A percentile compares a stretch with the other conserved stretches of the same genome.
Evolutionary conservation across 176 grass and related monocot genomes (phyloP).

Genomic region (Oryza glumipatula): DNA sequence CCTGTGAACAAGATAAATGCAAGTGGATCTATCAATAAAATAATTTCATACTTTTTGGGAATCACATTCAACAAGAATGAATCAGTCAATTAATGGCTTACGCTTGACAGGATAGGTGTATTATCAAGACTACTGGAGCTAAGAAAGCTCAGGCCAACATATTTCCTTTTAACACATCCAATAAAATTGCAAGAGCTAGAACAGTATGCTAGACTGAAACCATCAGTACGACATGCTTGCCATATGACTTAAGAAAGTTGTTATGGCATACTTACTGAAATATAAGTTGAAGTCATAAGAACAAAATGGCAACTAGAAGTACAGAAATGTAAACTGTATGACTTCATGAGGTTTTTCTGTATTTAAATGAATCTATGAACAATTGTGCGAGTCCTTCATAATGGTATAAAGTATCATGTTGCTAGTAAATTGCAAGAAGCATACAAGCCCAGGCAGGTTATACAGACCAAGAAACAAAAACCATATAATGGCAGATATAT

Average conservation of each 20-base stretch:
- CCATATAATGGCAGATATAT: slow-evolving; percentile 14
- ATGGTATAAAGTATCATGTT: not conserved
- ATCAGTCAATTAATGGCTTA: not conserved
- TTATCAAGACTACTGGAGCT: not conserved
- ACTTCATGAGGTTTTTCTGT: not conserved
- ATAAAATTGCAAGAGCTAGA: slow-evolving; percentile 7
- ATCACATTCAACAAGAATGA: slow-evolving; percentile 18
- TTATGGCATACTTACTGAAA: not conserved
- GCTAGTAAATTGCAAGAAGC: not conserved
- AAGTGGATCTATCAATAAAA: slow-evolving; percentile 19
- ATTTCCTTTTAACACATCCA: not conserved
- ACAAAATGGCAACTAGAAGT: slow-evolving; percentile 8
- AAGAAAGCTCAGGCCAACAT: slow-evolving; percentile 5
- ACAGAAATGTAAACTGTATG: not conserved
- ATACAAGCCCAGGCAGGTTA: not conserved
- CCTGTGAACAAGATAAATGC: slow-evolving; percentile 53
- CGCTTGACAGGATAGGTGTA: not conserved
- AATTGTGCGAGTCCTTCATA: not conserved
- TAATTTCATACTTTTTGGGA: slow-evolving; percentile 19
- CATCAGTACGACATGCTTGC: not conserved
- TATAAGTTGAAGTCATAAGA: not conserved
- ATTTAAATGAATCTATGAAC: slow-evolving; percentile 15
- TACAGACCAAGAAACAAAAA: not conserved
- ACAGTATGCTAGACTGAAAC: slow-evolving; percentile 20
- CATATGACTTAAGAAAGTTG: not conserved